Conservation (phyloP, 345 rosid genomes). For the Brassica incana region DNA sequence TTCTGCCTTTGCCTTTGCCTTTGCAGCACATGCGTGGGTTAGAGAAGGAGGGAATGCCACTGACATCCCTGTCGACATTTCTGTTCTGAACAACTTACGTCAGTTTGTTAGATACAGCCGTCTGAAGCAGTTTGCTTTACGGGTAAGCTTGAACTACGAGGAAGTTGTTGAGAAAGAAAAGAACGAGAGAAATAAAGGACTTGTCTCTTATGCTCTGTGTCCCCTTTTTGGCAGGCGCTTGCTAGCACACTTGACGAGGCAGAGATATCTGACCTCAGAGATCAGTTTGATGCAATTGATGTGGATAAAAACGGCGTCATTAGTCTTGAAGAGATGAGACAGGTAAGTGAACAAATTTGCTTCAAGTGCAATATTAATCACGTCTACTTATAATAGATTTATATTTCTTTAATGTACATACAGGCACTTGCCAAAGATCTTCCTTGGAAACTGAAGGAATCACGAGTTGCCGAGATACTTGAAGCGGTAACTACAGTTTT, state of each 20-base stretch:
- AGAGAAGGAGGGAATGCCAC: constrained; percentile 97
- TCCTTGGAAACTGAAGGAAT: constrained; percentile 93
- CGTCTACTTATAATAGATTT: background rate
- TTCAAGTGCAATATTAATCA: background rate
- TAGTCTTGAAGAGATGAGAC: constrained; percentile 98
- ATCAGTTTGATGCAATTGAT: constrained; percentile 98
- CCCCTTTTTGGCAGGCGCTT: constrained; percentile 61
- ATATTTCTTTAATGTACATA: constrained; percentile 10
- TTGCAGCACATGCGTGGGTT: constrained; percentile 96
- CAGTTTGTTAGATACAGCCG: constrained; percentile 97
- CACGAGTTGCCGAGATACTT: constrained; percentile 85
- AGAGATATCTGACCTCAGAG: constrained; percentile 84
- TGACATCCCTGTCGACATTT: constrained; percentile 95
- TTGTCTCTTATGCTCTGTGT: constrained; percentile 18
- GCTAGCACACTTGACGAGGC: constrained; percentile 91
- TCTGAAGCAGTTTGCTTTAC: constrained; percentile 87
- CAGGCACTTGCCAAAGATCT: constrained; percentile 99
- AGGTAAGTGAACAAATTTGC: constrained; percentile 42
- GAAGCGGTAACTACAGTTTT: constrained; percentile 64
- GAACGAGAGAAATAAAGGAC: background rate
- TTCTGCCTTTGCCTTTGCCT: constrained; percentile 10
- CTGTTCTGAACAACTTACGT: constrained; percentile 82
- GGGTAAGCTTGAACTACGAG: constrained; percentile 50
- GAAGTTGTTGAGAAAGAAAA: background rate
- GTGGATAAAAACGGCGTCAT: constrained; percentile 95